These are phyloP conservation scores for Viridothelium virens DNA, from an alignment of 495 filamentous ascomycete species.

Conservation along the genomic window DNA sequence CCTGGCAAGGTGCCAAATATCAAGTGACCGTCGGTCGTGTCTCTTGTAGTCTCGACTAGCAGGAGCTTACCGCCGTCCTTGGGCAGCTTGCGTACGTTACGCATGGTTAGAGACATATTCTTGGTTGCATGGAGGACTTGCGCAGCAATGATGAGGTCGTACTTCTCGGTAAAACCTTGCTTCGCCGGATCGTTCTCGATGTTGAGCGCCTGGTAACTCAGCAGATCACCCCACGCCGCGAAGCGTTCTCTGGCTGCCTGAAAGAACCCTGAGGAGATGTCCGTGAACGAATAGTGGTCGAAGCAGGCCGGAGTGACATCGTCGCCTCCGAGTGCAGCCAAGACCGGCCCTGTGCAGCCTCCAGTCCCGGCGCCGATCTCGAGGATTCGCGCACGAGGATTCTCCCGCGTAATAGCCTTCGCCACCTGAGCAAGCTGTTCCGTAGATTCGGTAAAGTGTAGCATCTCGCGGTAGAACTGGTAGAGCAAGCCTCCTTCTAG, in stretches of 20 bases:
- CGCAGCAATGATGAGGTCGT: conserved; percentile 23
- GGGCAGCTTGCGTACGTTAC: conserved; percentile 16
- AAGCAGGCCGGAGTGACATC: not conserved
- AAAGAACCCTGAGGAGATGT: conserved; percentile 23
- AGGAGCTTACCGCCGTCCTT: conserved; percentile 23
- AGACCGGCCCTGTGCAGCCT: conserved; percentile 12
- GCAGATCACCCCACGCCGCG: conserved; percentile 2
- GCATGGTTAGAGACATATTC: conserved; percentile 14
- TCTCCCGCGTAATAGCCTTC: conserved; percentile 13
- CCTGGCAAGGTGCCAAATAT: not conserved
- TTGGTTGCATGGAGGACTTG: conserved; percentile 22
- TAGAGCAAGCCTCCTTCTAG: conserved; percentile 16
- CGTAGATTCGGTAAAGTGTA: not conserved
- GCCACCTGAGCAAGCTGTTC: not conserved
- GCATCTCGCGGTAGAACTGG: conserved; percentile 15
- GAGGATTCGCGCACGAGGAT: conserved; percentile 19
- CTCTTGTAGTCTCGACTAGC: conserved; percentile 16
- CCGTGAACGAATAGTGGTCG: conserved; percentile 19
- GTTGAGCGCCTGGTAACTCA: conserved; percentile 20
- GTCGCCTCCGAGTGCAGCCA: not conserved
- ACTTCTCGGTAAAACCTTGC: conserved; percentile 21
- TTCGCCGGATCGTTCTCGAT: conserved; percentile 22
- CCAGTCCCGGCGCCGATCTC: conserved; percentile 28
- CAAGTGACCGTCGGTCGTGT: not conserved
- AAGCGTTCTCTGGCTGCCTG: conserved; percentile 17